A percentile compares a stretch with the other conserved stretches of the same genome.
Evolutionary conservation across 371 early-diverging fungal genomes (phyloP).

Genomic region (Apophysomyces trapeziformis): DNA sequence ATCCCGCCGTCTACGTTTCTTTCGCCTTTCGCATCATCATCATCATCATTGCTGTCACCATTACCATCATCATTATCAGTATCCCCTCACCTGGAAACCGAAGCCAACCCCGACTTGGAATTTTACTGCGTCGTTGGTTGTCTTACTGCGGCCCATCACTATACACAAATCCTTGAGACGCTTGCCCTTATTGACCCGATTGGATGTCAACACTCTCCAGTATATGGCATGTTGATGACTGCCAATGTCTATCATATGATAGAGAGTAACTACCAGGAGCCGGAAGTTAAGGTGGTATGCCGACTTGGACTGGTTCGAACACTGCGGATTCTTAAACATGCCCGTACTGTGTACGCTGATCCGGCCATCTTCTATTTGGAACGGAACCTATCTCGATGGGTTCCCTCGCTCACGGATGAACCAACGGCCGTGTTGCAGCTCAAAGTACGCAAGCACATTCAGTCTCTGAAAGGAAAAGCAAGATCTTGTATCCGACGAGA

Average conservation of each 20-base stretch:
- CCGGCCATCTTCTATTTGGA: constrained; percentile 36
- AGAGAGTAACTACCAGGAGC: constrained; percentile 20
- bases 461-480: constrained; percentile 15
- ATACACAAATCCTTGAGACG: constrained; percentile 42
- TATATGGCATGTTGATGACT: constrained; percentile 35
- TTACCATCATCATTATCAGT: constrained; percentile 8
- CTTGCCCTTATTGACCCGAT: constrained; percentile 31
- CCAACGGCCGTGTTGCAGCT: constrained; percentile 17
- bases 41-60: constrained; percentile 10
- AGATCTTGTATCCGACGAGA: constrained; percentile 5
- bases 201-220: constrained; percentile 45
- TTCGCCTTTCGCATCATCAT: constrained; percentile 11
- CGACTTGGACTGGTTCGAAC: constrained; percentile 40
- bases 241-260: constrained; percentile 36
- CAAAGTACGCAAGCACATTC: constrained; percentile 7
- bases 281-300: constrained; percentile 30
- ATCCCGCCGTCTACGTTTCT: neutral
- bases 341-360: constrained; percentile 28
- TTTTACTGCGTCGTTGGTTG: constrained; percentile 30
- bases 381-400: constrained; percentile 26
- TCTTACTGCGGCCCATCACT: constrained; percentile 28
- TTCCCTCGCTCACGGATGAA: constrained; percentile 13
- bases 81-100: constrained; percentile 16
- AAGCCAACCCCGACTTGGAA: constrained; percentile 23
- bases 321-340: constrained; percentile 29